phyloP scores from a whole-genome alignment of 306 rosid species.

The Canavalia gladiata region DNA sequence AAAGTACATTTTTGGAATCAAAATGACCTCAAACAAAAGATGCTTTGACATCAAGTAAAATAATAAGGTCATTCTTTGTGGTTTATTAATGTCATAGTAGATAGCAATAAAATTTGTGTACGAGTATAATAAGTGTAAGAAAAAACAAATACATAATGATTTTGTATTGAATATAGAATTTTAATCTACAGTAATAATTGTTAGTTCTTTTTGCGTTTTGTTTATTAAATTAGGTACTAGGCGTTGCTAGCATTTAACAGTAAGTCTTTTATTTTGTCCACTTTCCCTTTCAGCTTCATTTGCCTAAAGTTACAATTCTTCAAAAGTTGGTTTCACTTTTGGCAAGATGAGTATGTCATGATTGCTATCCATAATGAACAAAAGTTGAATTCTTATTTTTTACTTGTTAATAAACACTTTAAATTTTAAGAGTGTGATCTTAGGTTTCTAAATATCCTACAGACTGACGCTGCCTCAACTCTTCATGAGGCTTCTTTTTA shows the following conservation, averaged over 20 bases:
- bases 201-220: neutral
- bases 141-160: neutral
- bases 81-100: neutral
- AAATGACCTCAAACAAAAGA: slow-evolving; percentile 46
- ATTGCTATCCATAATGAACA: neutral
- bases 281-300: slow-evolving; percentile 45
- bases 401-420: neutral
- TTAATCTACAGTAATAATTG: neutral
- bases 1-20: slow-evolving; percentile 49
- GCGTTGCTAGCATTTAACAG: slow-evolving; percentile 3
- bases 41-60: slow-evolving; percentile 41
- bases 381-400: neutral
- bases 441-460: slow-evolving; percentile 47
- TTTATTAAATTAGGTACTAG: slow-evolving; percentile 12
- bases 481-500: slow-evolving; percentile 81
- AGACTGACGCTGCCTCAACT: slow-evolving; percentile 85
- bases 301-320: slow-evolving; percentile 69
- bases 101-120: neutral
- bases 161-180: neutral
- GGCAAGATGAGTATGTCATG: slow-evolving; percentile 70
- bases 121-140: neutral
- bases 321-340: slow-evolving; percentile 85
- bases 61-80: neutral
- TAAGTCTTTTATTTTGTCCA: neutral
- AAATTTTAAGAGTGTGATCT: neutral